Evolutionary conservation across 371 early-diverging fungal genomes (phyloP), one percentile per base, ranked within the genome.

Genomic region (Mucor saturninus): DNA sequence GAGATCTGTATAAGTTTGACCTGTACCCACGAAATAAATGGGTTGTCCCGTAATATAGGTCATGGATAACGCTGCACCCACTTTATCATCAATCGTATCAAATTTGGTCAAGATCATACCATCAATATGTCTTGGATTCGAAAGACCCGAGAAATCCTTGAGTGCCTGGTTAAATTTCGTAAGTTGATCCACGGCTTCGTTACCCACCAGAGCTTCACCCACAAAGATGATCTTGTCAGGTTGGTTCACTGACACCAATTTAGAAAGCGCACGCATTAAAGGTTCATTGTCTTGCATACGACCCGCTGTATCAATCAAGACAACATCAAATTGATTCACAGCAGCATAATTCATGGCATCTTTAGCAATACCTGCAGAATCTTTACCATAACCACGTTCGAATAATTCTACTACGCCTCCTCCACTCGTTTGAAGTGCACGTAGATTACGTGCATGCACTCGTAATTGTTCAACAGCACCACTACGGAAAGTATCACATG

Each of bases 241-340:
- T 43, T 90, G 88, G 75, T 99, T 99, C 15, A 92, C 88, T 15
- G 93, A 83, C 6, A 98, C 98, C 32, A 99, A 82, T 83, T 98
- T 98, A 28, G 98, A 91, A 54, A 99, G 79, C 4, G 97, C 93
- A 13, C 94, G 85, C 99, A 99, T 99, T 69, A 99, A 76, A 8
- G 98, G 95, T 72, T 94, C 95, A 64, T 99, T 99, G 69, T 98
- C 97, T 72, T 99, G 99, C 99, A 99, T 99, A 58, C 99, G 89
- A 6, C 99, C 99, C 10, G 99, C 99, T 2, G 99, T 99, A 76
- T 99, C 99, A 40, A 99, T 94, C 46, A 99, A 81, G 8, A 99
- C 98, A 6, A 99, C 98, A 79, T 99, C 99, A 73, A 93, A 98
- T 1, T 83, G 79, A 49, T 96, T 82, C 42, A 69, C 56, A 2